phyloP scores from a whole-genome alignment of 495 filamentous ascomycete genomes.

The Apodospora peruviana region DNA sequence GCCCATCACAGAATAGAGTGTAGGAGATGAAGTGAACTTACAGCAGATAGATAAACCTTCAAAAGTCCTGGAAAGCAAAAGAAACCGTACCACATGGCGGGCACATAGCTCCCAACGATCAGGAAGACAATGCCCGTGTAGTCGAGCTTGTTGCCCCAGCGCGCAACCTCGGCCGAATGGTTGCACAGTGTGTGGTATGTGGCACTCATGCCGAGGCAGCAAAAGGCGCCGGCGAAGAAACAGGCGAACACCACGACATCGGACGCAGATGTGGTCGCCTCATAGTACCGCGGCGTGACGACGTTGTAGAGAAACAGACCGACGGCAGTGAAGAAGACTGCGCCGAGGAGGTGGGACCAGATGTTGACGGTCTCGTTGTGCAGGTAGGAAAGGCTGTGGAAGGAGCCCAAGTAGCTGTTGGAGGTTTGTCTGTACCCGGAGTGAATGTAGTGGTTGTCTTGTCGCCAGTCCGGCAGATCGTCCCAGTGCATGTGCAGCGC shows the following conservation, averaged over 20 bases:
- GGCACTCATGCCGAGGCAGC: conserved; percentile 81
- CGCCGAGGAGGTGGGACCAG: conserved; percentile 75
- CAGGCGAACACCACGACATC: conserved; percentile 70
- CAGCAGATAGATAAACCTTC: conserved; percentile 69
- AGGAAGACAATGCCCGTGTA: conserved; percentile 87
- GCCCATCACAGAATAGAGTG: not conserved
- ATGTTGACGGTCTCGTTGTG: conserved; percentile 96
- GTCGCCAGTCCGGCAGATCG: conserved; percentile 39
- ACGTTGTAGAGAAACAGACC: conserved; percentile 26
- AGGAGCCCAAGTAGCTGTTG: conserved; percentile 31
- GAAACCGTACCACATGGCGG: conserved; percentile 83
- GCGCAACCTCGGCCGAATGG: conserved; percentile 35
- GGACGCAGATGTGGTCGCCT: conserved; percentile 50
- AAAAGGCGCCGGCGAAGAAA: conserved; percentile 71
- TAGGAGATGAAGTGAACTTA: conserved; percentile 24
- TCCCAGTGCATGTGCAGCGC: conserved; percentile 34
- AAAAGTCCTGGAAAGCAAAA: conserved; percentile 58
- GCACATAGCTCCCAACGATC: conserved; percentile 83
- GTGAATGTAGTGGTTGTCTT: conserved; percentile 41
- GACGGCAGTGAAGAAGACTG: conserved; percentile 40
- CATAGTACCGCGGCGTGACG: conserved; percentile 64
- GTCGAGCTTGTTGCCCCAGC: conserved; percentile 61
- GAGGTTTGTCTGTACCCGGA: conserved; percentile 35
- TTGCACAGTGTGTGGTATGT: conserved; percentile 51
- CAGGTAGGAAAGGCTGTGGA: conserved; percentile 30